These are phyloP conservation scores for Mycena galopus DNA, from an alignment of 768 basidiomycete genomes.

Conservation along the genomic window DNA sequence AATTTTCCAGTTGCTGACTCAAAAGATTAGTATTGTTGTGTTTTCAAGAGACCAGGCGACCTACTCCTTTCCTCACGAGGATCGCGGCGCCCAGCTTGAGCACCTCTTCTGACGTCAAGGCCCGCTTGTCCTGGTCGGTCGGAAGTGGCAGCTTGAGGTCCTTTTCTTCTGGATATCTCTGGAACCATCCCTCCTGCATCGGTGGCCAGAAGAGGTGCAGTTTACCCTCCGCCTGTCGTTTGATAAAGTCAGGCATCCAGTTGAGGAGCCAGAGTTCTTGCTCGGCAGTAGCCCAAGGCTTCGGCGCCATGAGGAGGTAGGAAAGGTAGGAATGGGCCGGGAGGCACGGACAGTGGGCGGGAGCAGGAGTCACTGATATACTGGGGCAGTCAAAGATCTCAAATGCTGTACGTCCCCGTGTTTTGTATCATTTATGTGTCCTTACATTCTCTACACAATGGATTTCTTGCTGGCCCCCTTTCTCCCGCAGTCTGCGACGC, in stretches of 20 bases:
- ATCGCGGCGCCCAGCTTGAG: not conserved
- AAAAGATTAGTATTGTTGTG: not conserved
- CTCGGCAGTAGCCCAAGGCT: not conserved
- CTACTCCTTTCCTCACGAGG: not conserved
- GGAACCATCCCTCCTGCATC: not conserved
- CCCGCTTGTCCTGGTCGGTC: not conserved
- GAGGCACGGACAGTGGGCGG: not conserved
- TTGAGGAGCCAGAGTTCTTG: not conserved
- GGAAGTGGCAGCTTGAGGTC: not conserved
- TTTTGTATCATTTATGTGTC: no score
- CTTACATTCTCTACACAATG: no score
- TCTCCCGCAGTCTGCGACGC: no score
- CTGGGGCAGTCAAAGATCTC: not conserved
- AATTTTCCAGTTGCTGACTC: conserved; percentile 1
- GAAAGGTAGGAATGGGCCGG: not conserved
- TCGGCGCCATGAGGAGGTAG: conserved; percentile 4
- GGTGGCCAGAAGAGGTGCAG: conserved; percentile 10
- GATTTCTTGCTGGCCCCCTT: no score
- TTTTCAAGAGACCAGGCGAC: not conserved
- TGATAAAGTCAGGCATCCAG: not conserved
- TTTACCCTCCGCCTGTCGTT: conserved; percentile 4
- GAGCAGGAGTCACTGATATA: not conserved
- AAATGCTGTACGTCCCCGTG: no score
- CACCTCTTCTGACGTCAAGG: not conserved
- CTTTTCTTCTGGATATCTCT: not conserved